Evolutionary conservation across 2,329 filamentous ascomycete genomes (phyloP), one percentile per base, ranked within the genome.

Genomic region (Pyricularia pennisetigena): DNA sequence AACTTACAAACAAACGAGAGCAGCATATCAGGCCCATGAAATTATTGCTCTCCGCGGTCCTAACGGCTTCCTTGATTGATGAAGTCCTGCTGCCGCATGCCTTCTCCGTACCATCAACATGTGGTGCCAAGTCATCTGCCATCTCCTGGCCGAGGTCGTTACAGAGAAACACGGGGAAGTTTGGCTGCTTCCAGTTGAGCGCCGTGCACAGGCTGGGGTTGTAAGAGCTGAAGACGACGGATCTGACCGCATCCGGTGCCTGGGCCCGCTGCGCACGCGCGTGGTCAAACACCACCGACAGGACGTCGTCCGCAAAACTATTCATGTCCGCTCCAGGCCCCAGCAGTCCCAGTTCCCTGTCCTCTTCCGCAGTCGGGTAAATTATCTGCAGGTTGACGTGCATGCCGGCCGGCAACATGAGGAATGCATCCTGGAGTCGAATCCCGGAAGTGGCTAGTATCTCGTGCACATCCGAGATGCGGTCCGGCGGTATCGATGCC

Each of bases 101-200:
- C 69, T 79, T 75, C 16, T 81, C 73, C 14, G 78, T 74, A 59
- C 76, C 76, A 1, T 77, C 77, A 16, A 77, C 75, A 7, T 74
- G 71, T 68, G 28, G 64, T 69, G 0, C 76, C 74, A 20, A 16
- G 2, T 12, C 64, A 2, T 69, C 74, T 26, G 78, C 75, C 30
- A 83, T 84, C 69, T 88, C 86, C 8, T 85, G 83, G 26, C 93
- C 93, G 29, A 98, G 86, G 69, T 97, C 93, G 77, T 98, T 98
- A 80, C 94, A 97, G 64, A 98, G 84, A 73, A 99, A 91, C 0
- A 98, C 92, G 0, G 95, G 95, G 77, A 97, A 99, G 76, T 98
- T 99, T 2, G 95, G 95, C 78, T 99, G 95, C 78, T 99, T 99
- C 95, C 95, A 99, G 79, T 99, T 99, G 73, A 99, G 81, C 5